Base-by-base conservation (phyloP, 2,329 filamentous ascomycete genomes). In the Aspergillus ruber region DNA sequence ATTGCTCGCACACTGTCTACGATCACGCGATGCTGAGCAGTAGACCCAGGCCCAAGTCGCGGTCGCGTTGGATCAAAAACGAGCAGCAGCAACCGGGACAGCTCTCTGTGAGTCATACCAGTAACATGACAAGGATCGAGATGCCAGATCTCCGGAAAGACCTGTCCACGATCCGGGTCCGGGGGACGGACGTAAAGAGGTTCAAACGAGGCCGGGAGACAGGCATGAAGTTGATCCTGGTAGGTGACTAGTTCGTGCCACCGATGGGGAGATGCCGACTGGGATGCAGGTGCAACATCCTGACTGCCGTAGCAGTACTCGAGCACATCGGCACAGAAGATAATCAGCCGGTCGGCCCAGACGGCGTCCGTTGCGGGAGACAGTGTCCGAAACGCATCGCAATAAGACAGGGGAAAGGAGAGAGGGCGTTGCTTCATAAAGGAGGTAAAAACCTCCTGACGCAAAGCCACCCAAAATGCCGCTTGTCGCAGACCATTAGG, bases 271-370 rank as follows among this genome's bases (percentile, higher is more conserved):
- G 47, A 33, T 52, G 55, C 51, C 49, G 56, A 45, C 29, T 43
- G 23, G 17, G 46, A 20, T 9, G 42, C 39, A 17, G 38, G 15
- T 6, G 42, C 35, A 15, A 52, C 42, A 39, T 56, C 53, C n/a
- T 50, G 50, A 10, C 63, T 51, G 48, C 66, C 52, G 57, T 83
- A 84, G 58, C 82, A 85, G 55, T 77, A 83, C 50, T 82, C 79
- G 13, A 85, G 65, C 1, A 84, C 78, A 51, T 83, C 79, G n/a
- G 80, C 80, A 46, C 80, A 81, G 55, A 82, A 77, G 3, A 81
- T 74, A 0, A 85, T 74, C 13, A 81, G 78, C 13, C 80, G 73
- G 59, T 84, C 53, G 20, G 53, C 60, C 66, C 65, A 70, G 12
- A 68, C 55, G 15, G 55, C 54, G 23, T 64, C 58, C 4, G 59